phyloP scores from a whole-genome alignment of 306 rosid genomes.

The Fragaria vesca region DNA sequence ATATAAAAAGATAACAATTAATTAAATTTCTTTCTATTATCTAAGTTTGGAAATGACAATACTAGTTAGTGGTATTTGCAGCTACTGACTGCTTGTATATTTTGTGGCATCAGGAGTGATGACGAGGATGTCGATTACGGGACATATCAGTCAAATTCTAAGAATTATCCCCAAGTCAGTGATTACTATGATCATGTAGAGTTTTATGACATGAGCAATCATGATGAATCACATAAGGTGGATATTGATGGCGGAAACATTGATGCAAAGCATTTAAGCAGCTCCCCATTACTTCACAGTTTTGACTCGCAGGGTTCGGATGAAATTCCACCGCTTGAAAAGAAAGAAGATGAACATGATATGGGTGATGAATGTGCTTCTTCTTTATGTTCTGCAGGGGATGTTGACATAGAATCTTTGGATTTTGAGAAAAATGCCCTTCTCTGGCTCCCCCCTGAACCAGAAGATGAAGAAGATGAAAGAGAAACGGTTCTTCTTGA shows the following conservation, averaged over 20 bases:
- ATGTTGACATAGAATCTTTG: constrained; percentile 65
- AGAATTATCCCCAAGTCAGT: constrained; percentile 52
- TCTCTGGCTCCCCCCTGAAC: constrained; percentile 98
- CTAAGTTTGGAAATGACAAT: background rate
- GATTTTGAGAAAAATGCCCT: constrained; percentile 92
- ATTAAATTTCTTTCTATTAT: background rate
- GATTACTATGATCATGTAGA: constrained; percentile 55
- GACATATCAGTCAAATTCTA: constrained; percentile 49
- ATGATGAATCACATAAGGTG: constrained; percentile 44
- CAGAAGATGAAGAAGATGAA: constrained; percentile 94
- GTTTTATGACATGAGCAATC: constrained; percentile 52
- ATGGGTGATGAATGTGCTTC: constrained; percentile 63
- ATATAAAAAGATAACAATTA: background rate
- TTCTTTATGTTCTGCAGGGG: constrained; percentile 51
- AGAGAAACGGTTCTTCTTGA: constrained; percentile 59
- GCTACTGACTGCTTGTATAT: constrained; percentile 31
- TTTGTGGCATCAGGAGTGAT: constrained; percentile 59
- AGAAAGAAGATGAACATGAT: constrained; percentile 56
- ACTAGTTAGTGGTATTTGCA: background rate
- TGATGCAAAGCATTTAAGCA: constrained; percentile 31
- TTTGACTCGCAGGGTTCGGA: constrained; percentile 55
- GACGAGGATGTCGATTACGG: constrained; percentile 58
- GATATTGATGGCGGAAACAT: constrained; percentile 51
- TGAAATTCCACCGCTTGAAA: constrained; percentile 35
- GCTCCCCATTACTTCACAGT: constrained; percentile 39